Conservation (phyloP, 2,329 filamentous ascomycete genomes). For the Alternaria ventricosa region DNA sequence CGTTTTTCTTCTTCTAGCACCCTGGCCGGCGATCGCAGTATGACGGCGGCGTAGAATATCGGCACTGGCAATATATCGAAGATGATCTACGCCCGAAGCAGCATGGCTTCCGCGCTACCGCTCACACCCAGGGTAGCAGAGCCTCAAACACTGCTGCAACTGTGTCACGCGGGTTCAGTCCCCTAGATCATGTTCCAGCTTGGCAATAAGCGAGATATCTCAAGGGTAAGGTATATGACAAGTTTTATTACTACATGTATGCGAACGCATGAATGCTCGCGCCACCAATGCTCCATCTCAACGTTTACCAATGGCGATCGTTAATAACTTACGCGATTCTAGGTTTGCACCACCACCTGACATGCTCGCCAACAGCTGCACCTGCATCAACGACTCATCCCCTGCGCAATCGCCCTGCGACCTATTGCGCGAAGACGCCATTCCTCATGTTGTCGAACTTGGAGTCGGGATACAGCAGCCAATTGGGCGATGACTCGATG, state of each 20-base stretch:
- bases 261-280: conserved; percentile 23
- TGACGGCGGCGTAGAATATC: neutral
- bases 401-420: neutral
- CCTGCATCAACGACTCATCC: neutral
- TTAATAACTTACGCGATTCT: neutral
- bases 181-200: conserved; percentile 19
- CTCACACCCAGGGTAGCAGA: conserved; percentile 15
- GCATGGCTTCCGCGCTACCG: conserved; percentile 2
- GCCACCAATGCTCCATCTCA: conserved; percentile 10
- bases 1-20: neutral
- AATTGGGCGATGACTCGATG: conserved; percentile 58
- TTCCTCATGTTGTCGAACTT: conserved; percentile 60
- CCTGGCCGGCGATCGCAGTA: neutral
- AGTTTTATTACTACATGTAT: conserved; percentile 14
- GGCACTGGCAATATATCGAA: conserved; percentile 1
- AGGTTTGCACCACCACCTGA: neutral
- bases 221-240: conserved; percentile 20
- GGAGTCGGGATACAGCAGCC: conserved; percentile 56
- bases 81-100: conserved; percentile 1
- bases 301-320: neutral
- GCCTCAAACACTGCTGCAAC: conserved; percentile 21
- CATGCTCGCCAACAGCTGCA: neutral
- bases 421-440: conserved; percentile 44
- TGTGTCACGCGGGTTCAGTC: conserved; percentile 13
- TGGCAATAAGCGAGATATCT: conserved; percentile 12